Evolutionary conservation across 179 eudicot genomes (phyloP).

Genomic region (Actinidia chinensis): DNA sequence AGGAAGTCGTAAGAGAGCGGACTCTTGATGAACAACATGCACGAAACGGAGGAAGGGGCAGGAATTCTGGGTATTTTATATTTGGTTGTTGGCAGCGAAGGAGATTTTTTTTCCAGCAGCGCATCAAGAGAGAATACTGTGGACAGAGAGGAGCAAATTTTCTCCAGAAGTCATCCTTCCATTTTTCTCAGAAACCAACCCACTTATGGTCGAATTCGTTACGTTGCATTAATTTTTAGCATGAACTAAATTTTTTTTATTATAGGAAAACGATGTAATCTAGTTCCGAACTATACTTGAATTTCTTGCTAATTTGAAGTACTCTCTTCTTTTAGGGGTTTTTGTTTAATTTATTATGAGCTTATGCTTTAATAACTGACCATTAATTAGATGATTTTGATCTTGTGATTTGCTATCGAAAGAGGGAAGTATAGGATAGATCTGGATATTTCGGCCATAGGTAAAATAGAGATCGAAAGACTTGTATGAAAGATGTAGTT

Average conservation of each 20-base stretch:
- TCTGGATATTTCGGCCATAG: slow-evolving; percentile 1
- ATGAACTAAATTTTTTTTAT: neutral
- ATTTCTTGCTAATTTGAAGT: slow-evolving; percentile 4
- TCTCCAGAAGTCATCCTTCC: too few species aligned
- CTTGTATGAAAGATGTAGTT: neutral
- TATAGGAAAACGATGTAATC: neutral
- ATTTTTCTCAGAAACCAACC: too few species aligned
- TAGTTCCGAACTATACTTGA: neutral
- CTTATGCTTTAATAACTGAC: slow-evolving; percentile 3
- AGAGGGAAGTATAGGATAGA: neutral
- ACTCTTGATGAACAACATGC: too few species aligned
- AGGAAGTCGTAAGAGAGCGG: too few species aligned
- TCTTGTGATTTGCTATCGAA: neutral
- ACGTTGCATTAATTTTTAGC: slow-evolving; percentile 8
- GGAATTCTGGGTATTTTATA: too few species aligned
- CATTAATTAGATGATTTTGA: neutral
- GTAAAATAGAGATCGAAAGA: neutral
- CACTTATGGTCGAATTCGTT: too few species aligned
- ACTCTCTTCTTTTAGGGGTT: neutral
- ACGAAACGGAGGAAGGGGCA: too few species aligned
- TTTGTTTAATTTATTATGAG: neutral
- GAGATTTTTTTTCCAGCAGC: too few species aligned
- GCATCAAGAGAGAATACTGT: too few species aligned
- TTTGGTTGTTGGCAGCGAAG: too few species aligned
- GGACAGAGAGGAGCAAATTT: too few species aligned